Evolutionary conservation across 148 eudicot species (phyloP).

Genomic region (Arbutus unedo): DNA sequence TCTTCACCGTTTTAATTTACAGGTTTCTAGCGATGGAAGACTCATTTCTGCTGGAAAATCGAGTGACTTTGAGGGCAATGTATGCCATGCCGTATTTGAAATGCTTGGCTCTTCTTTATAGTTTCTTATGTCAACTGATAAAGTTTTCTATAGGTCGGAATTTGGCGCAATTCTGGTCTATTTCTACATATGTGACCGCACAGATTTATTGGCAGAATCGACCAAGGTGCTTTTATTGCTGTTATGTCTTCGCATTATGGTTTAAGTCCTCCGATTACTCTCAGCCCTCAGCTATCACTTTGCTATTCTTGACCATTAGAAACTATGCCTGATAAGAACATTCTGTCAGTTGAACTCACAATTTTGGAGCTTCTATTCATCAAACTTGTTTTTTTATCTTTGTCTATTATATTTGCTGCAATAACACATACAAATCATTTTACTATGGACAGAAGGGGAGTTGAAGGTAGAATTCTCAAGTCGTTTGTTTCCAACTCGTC

Average conservation of each 20-base stretch:
- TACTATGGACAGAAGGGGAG: neutral
- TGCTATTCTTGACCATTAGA: neutral
- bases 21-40: slow-evolving; percentile 97
- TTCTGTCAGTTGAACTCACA: neutral
- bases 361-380: neutral
- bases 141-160: slow-evolving; percentile 56
- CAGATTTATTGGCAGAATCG: slow-evolving; percentile 64
- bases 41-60: slow-evolving; percentile 74
- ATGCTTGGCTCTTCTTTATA: neutral
- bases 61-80: slow-evolving; percentile 86
- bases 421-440: neutral
- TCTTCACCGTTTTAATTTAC: slow-evolving; percentile 18
- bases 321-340: neutral
- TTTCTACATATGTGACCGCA: slow-evolving; percentile 89
- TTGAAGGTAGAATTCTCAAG: neutral
- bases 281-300: neutral
- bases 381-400: neutral
- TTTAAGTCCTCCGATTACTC: neutral
- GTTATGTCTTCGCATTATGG: neutral
- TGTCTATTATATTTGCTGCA: neutral
- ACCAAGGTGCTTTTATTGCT: slow-evolving; percentile 52
- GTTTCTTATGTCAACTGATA: slow-evolving; percentile 9
- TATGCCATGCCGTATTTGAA: slow-evolving; percentile 32
- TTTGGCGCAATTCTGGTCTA: slow-evolving; percentile 69
- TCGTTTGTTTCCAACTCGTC: neutral